Evolutionary conservation across 2,329 filamentous ascomycete species (phyloP), one percentile per base, ranked within the genome.

Genomic region (Apiospora arundinis): DNA sequence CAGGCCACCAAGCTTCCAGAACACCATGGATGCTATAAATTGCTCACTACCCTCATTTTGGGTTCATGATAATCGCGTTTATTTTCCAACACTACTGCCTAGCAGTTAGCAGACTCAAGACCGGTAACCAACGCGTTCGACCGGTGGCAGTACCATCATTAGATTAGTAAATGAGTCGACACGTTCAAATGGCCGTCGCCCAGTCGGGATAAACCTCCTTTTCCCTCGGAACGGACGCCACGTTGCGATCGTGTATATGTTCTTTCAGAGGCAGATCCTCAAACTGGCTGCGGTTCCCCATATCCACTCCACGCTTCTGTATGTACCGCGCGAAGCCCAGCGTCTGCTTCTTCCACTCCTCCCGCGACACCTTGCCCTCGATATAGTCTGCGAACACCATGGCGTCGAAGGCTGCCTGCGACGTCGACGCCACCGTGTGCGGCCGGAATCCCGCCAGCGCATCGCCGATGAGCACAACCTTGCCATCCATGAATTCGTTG

Each of bases 381-480:
- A 82, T 49, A 60, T 80, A 81, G 37, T 81, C 80, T 0, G 79
- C 80, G 25, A 79, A 79, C 0, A 80, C 69, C 80, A 81, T 80
- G 2, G 80, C 80, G 67, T 81, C 79, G 69, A 80, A 80, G 9
- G 81, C 77, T 4, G 78, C 79, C 72, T 86, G 84, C 12, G 79
- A 82, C 1, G 83, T 85, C 32, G 83, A 83, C 4, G 81, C 80
- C 6, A 83, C 84, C 2, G 83, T 82, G 73, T 86, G 84, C 4
- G 84, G 83, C 4, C 84, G 74, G 69, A 86, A 85, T 0, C 82
- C 81, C 0, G 83, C 82, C 1, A 85, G 72, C 1, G 84, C 82
- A 73, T 86, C 84, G n/a, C 83, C 83, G 2, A 84, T 76, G 1
- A 86, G 73, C 21, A 86, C 72, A 0, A 85, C 76, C 70, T 80